These are phyloP conservation scores for Phialemonium atrogriseum DNA, from an alignment of 2,329 filamentous ascomycete species.

Conservation along the genomic window DNA sequence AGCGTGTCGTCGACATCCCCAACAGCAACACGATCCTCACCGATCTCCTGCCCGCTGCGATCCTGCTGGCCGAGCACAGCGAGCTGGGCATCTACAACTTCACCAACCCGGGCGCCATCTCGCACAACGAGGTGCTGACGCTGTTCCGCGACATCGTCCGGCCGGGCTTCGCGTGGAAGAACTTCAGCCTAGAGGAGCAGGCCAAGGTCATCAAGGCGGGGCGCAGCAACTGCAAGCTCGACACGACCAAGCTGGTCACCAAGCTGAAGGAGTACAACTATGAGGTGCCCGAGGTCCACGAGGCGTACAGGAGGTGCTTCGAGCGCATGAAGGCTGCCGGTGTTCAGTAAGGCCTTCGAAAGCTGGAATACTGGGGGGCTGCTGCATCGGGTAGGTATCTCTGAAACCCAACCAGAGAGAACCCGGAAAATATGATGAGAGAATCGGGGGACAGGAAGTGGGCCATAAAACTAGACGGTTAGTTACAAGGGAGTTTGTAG, in stretches of 20 bases:
- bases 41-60: constrained; percentile 53
- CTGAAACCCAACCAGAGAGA: neutral
- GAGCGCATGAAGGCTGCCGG: constrained; percentile 53
- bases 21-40: constrained; percentile 61
- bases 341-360: constrained; percentile 40
- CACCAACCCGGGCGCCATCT: constrained; percentile 62
- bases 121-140: constrained; percentile 59
- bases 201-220: constrained; percentile 59
- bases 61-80: constrained; percentile 50
- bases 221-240: constrained; percentile 57
- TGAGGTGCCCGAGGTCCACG: constrained; percentile 52
- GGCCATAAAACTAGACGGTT: neutral
- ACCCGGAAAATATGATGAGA: neutral
- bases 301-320: constrained; percentile 54
- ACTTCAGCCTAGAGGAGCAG: constrained; percentile 59
- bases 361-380: neutral
- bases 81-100: constrained; percentile 62
- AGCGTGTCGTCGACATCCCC: constrained; percentile 57
- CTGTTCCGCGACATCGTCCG: constrained; percentile 57
- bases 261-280: constrained; percentile 53
- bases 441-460: neutral
- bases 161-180: constrained; percentile 53
- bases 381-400: neutral
- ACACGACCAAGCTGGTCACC: constrained; percentile 50
- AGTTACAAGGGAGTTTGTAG: neutral